phyloP scores from a whole-genome alignment of 2,329 filamentous ascomycete genomes.

The Simplicillium aogashimaense region DNA sequence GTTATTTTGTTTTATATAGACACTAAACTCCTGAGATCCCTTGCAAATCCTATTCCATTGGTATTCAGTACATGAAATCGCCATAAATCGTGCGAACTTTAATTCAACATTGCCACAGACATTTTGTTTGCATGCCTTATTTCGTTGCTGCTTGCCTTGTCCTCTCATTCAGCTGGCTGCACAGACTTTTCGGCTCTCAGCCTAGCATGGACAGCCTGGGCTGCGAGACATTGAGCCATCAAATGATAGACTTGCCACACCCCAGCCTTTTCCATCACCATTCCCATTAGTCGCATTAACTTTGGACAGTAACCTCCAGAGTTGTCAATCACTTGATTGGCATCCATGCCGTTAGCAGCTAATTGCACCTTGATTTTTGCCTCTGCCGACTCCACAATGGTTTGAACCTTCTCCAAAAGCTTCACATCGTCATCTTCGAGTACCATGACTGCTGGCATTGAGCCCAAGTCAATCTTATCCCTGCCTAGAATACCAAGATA shows the following conservation, averaged over 20 bases:
- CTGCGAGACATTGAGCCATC: constrained; percentile 45
- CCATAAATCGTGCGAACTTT: too few species aligned
- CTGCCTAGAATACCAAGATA: constrained; percentile 81
- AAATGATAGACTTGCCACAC: constrained; percentile 70
- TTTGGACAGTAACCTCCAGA: constrained; percentile 74
- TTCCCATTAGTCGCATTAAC: constrained; percentile 73
- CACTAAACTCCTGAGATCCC: too few species aligned
- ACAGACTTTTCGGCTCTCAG: too few species aligned
- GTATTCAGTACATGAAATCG: too few species aligned
- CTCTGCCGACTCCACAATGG: constrained; percentile 68
- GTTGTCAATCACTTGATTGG: constrained; percentile 43
- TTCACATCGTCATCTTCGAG: constrained; percentile 88
- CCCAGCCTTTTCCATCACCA: constrained; percentile 78
- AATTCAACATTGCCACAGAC: too few species aligned
- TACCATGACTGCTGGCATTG: constrained; percentile 81
- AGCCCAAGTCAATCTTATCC: constrained; percentile 66
- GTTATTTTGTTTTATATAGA: too few species aligned
- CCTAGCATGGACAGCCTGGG: constrained; percentile 26
- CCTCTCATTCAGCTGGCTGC: too few species aligned
- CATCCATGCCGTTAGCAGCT: constrained; percentile 40
- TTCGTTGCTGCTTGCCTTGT: too few species aligned
- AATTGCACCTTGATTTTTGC: constrained; percentile 58
- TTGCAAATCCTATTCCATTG: too few species aligned
- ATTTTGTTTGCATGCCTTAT: too few species aligned
- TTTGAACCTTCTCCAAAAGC: constrained; percentile 70